Conservation (phyloP, 2,329 filamentous ascomycete genomes). For the Talaromyces sp. region DNA sequence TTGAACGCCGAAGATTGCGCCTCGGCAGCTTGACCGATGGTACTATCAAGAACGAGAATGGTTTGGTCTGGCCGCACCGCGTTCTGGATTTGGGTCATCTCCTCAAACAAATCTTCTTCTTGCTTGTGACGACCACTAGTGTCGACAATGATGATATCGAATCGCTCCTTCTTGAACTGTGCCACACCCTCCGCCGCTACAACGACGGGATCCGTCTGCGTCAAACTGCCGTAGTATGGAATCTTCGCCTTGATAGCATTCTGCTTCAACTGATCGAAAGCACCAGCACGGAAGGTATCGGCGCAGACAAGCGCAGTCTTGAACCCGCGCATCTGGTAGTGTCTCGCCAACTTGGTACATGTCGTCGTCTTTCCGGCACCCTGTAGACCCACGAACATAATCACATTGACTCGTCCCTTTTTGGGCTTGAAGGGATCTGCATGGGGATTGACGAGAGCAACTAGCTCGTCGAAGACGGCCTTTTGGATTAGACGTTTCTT, state of each 20-base stretch:
- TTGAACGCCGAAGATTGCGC: conserved; percentile 96
- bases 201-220: conserved; percentile 89
- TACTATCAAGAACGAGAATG: conserved; percentile 95
- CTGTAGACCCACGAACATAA: conserved; percentile 99
- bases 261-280: conserved; percentile 97
- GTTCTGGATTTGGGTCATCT: conserved; percentile 94
- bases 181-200: conserved; percentile 95
- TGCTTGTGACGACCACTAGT: conserved; percentile 93
- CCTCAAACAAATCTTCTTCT: conserved; percentile 89
- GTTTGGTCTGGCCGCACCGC: conserved; percentile 93
- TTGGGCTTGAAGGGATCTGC: conserved; percentile 94
- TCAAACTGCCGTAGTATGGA: conserved; percentile 94
- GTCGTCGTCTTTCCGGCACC: conserved; percentile 97
- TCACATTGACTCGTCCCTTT: conserved; percentile 92
- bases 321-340: conserved; percentile 92
- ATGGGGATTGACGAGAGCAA: conserved; percentile 92
- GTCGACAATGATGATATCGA: conserved; percentile 98
- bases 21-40: conserved; percentile 94
- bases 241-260: conserved; percentile 99
- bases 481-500: conserved; percentile 99
- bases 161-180: conserved; percentile 97
- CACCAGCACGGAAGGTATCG: conserved; percentile 96
- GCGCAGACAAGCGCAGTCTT: conserved; percentile 92
- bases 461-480: conserved; percentile 93
- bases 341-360: conserved; percentile 91